Percentiles rank a stretch among this genome's conserved stretches.
Evolutionary conservation across 2,329 filamentous ascomycete genomes (phyloP).

Genomic region (Biscogniauxia mediterranea): DNA sequence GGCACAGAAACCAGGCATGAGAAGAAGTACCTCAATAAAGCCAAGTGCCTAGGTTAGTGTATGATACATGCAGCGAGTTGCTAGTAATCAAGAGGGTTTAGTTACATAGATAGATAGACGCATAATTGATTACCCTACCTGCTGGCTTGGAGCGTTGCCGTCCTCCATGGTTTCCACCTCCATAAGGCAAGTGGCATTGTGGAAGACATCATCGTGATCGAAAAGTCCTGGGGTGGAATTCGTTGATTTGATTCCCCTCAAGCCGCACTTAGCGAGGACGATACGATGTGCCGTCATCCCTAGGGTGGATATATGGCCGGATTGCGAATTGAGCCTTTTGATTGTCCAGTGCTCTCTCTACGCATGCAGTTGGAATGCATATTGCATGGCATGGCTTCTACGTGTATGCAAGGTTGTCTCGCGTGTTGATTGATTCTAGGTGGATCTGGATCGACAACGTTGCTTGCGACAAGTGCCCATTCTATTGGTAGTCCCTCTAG

Average conservation of each 20-base stretch:
- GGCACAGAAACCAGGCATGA: not conserved
- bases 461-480: constrained; percentile 15
- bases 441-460: constrained; percentile 22
- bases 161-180: not conserved
- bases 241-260: constrained; percentile 18
- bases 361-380: constrained; percentile 17
- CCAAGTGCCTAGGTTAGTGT: not conserved
- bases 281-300: constrained; percentile 21
- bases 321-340: constrained; percentile 13
- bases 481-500: constrained; percentile 13
- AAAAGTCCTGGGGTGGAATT: constrained; percentile 12
- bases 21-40: not conserved
- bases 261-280: constrained; percentile 25
- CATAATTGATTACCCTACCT: not conserved
- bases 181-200: not conserved
- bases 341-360: constrained; percentile 13
- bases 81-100: no score
- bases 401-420: constrained; percentile 22
- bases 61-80: not conserved
- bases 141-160: not conserved
- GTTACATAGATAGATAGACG: no score
- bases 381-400: constrained; percentile 8
- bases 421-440: constrained; percentile 19
- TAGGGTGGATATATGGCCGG: constrained; percentile 12
- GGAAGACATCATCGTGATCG: constrained; percentile 14